These are phyloP conservation scores for Nemania sp. DNA, from an alignment of 2,329 filamentous ascomycete genomes.

Conservation along the genomic window DNA sequence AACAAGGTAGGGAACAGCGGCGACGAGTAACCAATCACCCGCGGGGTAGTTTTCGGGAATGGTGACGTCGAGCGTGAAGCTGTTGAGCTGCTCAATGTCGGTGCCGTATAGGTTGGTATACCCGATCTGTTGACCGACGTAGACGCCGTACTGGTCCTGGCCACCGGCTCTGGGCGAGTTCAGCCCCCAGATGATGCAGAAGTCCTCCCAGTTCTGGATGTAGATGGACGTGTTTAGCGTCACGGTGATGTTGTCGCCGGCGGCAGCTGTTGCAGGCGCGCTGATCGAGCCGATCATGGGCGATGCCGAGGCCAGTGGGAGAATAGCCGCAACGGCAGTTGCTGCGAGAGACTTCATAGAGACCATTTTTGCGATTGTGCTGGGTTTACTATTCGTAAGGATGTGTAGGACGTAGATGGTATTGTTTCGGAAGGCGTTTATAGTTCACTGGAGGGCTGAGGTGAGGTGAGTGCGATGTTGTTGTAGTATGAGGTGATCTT, in stretches of 20 bases:
- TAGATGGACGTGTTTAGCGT: conserved; percentile 49
- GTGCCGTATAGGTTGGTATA: conserved; percentile 47
- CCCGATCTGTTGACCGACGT: conserved; percentile 49
- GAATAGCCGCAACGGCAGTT: conserved; percentile 41
- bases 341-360: conserved; percentile 46
- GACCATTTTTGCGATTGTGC: conserved; percentile 43
- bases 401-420: neutral
- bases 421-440: neutral
- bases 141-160: conserved; percentile 40
- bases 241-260: conserved; percentile 45
- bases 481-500: neutral
- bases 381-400: neutral
- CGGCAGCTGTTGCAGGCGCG: conserved; percentile 42
- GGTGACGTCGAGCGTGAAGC: conserved; percentile 39
- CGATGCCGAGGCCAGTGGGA: conserved; percentile 46
- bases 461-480: neutral
- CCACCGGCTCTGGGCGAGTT: conserved; percentile 20
- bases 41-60: conserved; percentile 38
- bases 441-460: neutral
- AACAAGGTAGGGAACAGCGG: conserved; percentile 48
- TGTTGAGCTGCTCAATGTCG: conserved; percentile 43
- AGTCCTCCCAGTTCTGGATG: conserved; percentile 53
- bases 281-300: conserved; percentile 37
- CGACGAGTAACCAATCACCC: conserved; percentile 45
- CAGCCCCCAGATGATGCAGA: conserved; percentile 50